Base-by-base conservation (phyloP, 257 asterid genomes). In the Rubia yunnanensis region DNA sequence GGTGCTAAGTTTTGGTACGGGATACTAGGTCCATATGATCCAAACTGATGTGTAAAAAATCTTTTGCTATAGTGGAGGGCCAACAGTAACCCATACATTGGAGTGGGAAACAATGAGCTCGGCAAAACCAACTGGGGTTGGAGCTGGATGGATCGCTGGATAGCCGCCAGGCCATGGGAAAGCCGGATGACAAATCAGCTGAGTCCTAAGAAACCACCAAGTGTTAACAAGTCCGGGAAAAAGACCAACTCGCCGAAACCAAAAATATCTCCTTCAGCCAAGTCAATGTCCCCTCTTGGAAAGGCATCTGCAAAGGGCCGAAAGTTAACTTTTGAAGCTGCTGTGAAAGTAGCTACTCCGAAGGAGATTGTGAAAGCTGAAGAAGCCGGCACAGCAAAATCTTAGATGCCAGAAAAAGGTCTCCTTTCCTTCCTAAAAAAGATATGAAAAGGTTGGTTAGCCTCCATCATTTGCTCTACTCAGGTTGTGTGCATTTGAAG, bases 131-230 rank as follows among this genome's bases (percentile, higher is more conserved):
- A 82, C 60, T 94, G 99, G 99, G 99, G 95, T 17, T 90, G 99
- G 99, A 94, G 99, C 77, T 94, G 96, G 99, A 90, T 68, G 75
- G 97, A 90, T 71, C 85, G 94, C 23, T 94, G 99, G 99, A 77
- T 94, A 60, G 91, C 99, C 64, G 96, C 96, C 74, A 86, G 89
- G 55, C 99, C 99, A 38, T 94, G 99, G 99, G 99, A 94, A 81
- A 80, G 85, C 74, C 92, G 95, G 50, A 77, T 78, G 26, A 70
- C 83, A 57, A 60, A 66, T 54, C 59, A 65, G 1, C 75, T 76
- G 31, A 84, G 90, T 77, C 92, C 92, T 67, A 82, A 75, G 67
- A 88, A 81, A 74, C 46, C 80, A 39, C 73, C 64, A 7, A 65
- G 53, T 30, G 70, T 81, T 10, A 75, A 73, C 69, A 83, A 78